Evolutionary conservation across 305 asterid genomes (phyloP).

Genomic region (Fraxinus latifolia): DNA sequence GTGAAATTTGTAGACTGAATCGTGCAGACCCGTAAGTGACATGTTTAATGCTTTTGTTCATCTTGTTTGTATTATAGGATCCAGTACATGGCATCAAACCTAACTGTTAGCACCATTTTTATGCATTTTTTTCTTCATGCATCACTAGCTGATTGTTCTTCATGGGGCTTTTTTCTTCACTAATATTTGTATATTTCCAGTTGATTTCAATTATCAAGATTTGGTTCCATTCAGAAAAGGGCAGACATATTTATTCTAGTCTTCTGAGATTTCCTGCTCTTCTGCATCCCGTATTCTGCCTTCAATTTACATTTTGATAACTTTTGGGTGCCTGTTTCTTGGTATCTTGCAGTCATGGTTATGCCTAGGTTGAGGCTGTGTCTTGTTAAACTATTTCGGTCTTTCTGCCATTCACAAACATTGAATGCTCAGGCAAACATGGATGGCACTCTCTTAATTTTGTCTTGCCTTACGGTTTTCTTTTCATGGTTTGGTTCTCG

Average conservation of each 20-base stretch:
- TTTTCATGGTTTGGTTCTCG: background rate
- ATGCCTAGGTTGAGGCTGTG: background rate
- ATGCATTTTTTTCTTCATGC: background rate
- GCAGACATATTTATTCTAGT: background rate
- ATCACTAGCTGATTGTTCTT: background rate
- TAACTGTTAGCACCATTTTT: background rate
- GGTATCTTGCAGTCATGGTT: background rate
- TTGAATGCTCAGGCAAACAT: slow-evolving; percentile 4
- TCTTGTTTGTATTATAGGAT: slow-evolving; percentile 15
- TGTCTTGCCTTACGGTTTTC: background rate
- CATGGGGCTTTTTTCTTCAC: slow-evolving; percentile 19
- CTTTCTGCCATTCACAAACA: background rate
- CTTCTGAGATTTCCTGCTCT: slow-evolving; percentile 12
- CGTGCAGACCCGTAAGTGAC: slow-evolving; percentile 97
- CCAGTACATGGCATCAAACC: slow-evolving; percentile 1
- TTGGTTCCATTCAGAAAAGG: background rate
- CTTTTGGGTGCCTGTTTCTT: background rate
- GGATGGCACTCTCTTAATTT: background rate
- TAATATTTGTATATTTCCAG: background rate
- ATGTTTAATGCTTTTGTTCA: slow-evolving; percentile 6
- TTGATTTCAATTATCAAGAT: background rate
- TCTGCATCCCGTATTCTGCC: slow-evolving; percentile 4
- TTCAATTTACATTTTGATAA: background rate
- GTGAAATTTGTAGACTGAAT: slow-evolving; percentile 84
- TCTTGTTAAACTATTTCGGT: background rate